phyloP scores from a whole-genome alignment of 176 grass and related monocot species.

The Chloris gayana region DNA sequence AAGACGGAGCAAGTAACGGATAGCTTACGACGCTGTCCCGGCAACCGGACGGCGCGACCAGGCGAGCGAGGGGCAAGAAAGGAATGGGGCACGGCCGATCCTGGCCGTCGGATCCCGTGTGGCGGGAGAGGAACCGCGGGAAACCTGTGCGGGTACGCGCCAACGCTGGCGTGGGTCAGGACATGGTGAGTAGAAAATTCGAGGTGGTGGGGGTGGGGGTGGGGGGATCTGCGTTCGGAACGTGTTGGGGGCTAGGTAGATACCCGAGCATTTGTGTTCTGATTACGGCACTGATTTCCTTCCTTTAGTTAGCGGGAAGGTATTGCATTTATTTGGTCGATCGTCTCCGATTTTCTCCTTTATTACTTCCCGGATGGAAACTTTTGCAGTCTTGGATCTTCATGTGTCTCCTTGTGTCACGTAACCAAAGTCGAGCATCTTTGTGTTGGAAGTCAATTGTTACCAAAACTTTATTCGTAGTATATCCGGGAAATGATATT shows the following conservation, averaged over 20 bases:
- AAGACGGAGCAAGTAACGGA: slow-evolving; percentile 30
- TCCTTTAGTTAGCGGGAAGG: background rate
- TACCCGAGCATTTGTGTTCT: background rate
- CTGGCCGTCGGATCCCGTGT: slow-evolving; percentile 9
- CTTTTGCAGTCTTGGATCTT: background rate
- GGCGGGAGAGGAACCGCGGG: slow-evolving; percentile 32
- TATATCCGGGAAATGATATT: background rate
- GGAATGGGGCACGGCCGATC: slow-evolving; percentile 23
- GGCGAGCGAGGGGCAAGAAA: slow-evolving; percentile 33
- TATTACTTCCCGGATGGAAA: background rate
- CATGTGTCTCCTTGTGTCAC: slow-evolving; percentile 21
- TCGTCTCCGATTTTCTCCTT: background rate
- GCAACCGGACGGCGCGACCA: background rate
- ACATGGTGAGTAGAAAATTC: background rate
- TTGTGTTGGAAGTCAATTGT: background rate
- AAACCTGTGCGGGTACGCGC: slow-evolving; percentile 25
- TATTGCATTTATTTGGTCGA: background rate
- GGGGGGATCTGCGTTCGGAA: background rate
- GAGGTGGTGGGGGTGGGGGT: background rate
- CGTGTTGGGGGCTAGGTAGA: background rate
- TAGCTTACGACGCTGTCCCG: background rate
- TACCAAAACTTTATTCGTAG: background rate
- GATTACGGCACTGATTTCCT: background rate
- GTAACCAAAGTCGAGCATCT: background rate
- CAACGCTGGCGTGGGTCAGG: background rate